A percentile compares a stretch with the other conserved stretches of the same genome.
Conservation (phyloP, 2,329 filamentous ascomycete species). For the Fonsecaea erecta region DNA sequence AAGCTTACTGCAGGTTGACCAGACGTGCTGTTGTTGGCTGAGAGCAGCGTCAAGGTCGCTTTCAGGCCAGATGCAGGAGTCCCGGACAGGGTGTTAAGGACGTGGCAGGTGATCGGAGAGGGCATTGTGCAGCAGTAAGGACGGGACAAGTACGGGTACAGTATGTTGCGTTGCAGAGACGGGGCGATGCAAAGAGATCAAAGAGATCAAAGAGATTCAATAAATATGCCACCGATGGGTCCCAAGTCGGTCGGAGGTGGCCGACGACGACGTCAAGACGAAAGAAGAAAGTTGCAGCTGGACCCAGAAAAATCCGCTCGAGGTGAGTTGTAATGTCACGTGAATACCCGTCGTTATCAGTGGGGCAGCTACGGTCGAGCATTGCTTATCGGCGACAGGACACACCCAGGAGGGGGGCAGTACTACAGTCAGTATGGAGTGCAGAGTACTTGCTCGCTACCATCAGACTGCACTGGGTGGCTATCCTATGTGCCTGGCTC, state of each 20-base stretch:
- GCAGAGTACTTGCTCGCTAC: no score
- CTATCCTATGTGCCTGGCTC: not conserved
- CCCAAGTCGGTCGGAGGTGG: conserved; percentile 16
- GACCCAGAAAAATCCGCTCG: not conserved
- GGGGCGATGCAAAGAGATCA: conserved; percentile 1
- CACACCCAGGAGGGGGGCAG: not conserved
- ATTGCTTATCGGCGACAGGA: conserved; percentile 4
- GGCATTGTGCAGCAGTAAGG: conserved; percentile 27
- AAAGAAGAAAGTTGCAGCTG: conserved; percentile 13
- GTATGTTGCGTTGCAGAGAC: conserved; percentile 1
- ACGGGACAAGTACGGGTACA: conserved; percentile 2
- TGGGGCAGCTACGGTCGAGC: conserved; percentile 9
- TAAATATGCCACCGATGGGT: conserved; percentile 9
- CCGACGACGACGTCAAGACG: conserved; percentile 11
- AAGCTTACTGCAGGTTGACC: conserved; percentile 39
- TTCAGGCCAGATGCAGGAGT: conserved; percentile 52
- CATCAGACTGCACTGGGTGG: no score
- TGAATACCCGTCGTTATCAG: conserved; percentile 1
- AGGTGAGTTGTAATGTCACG: not conserved
- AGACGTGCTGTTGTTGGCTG: conserved; percentile 47
- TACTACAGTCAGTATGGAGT: no score
- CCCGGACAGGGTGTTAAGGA: conserved; percentile 55
- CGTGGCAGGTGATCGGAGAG: conserved; percentile 55
- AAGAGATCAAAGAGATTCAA: conserved; percentile 12
- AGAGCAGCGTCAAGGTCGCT: conserved; percentile 62